Conservation (phyloP, 2,329 filamentous ascomycete genomes). For the Nigrospora sphaerica region DNA sequence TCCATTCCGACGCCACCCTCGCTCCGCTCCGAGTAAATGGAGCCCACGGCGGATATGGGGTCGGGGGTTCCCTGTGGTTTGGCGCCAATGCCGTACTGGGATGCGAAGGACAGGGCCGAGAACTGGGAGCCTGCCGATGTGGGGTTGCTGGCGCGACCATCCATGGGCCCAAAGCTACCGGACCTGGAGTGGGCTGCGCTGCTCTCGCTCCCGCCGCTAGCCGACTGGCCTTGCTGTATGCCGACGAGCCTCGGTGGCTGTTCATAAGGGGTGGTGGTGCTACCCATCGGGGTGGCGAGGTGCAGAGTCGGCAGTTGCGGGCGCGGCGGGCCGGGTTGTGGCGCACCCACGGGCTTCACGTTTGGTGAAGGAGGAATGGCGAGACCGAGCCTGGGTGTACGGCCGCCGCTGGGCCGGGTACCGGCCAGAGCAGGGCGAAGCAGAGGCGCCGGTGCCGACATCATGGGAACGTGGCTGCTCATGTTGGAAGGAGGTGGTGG, state of each 20-base stretch:
- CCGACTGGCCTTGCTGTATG: constrained; percentile 55
- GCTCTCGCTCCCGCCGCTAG: constrained; percentile 71
- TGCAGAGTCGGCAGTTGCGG: constrained; percentile 73
- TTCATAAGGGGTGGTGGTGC: constrained; percentile 64
- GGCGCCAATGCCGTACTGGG: constrained; percentile 60
- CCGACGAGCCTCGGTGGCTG: constrained; percentile 44
- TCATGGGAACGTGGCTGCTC: constrained; percentile 41
- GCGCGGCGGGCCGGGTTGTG: constrained; percentile 35
- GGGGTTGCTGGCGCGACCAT: constrained; percentile 71
- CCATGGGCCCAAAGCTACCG: constrained; percentile 73
- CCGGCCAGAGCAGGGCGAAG: constrained; percentile 79
- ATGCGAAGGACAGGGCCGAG: constrained; percentile 74
- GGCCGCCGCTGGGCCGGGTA: constrained; percentile 51
- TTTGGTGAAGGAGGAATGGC: constrained; percentile 86
- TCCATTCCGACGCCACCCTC: constrained; percentile 74
- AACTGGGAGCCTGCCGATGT: constrained; percentile 84
- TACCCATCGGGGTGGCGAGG: constrained; percentile 83
- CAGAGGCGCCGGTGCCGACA: constrained; percentile 72
- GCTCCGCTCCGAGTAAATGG: constrained; percentile 73
- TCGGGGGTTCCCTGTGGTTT: constrained; percentile 67
- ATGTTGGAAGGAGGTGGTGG: constrained; percentile 20
- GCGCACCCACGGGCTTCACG: constrained; percentile 63
- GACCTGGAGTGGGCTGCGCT: constrained; percentile 74
- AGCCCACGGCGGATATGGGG: constrained; percentile 81
- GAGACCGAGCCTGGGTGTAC: constrained; percentile 73